Evolutionary conservation across 805 yeast species (phyloP).

Genomic region (Ogataea dorogensis): DNA sequence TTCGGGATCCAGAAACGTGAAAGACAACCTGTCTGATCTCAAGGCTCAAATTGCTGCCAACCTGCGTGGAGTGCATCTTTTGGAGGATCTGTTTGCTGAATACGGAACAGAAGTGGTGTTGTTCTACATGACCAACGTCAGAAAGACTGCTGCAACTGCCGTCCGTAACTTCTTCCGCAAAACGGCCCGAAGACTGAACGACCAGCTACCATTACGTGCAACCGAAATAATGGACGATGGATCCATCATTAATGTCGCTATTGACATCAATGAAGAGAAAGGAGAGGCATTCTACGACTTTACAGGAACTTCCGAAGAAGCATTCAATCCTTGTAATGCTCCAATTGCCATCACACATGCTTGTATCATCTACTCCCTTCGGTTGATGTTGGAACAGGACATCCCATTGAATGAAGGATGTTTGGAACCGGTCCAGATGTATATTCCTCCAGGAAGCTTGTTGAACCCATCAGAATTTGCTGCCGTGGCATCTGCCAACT

Average conservation of each 20-base stretch:
- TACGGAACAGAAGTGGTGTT: slow-evolving; percentile 42
- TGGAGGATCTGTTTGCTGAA: slow-evolving; percentile 42
- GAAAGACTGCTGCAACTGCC: slow-evolving; percentile 45
- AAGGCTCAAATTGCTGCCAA: slow-evolving; percentile 51
- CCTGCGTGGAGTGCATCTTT: slow-evolving; percentile 46
- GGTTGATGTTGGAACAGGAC: slow-evolving; percentile 45
- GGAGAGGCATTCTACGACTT: slow-evolving; percentile 51
- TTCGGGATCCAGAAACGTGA: slow-evolving; percentile 52
- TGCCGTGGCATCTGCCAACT: slow-evolving; percentile 44
- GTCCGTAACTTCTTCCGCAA: slow-evolving; percentile 35
- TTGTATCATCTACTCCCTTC: slow-evolving; percentile 51
- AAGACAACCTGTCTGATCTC: slow-evolving; percentile 50
- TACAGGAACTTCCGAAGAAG: slow-evolving; percentile 50
- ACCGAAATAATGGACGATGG: slow-evolving; percentile 58
- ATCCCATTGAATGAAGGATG: slow-evolving; percentile 56
- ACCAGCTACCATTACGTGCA: slow-evolving; percentile 38
- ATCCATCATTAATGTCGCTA: slow-evolving; percentile 43
- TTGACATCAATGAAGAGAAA: slow-evolving; percentile 39
- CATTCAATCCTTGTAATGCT: slow-evolving; percentile 52
- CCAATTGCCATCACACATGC: slow-evolving; percentile 54
- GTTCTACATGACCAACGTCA: slow-evolving; percentile 47
- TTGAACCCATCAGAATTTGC: slow-evolving; percentile 45
- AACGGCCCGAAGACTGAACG: slow-evolving; percentile 42
- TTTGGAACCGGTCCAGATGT: slow-evolving; percentile 32
- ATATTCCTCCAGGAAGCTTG: slow-evolving; percentile 34